Percentiles rank a stretch among this genome's conserved stretches.
Conservation (phyloP, 2,329 filamentous ascomycete species). For the Anthostomella pinea region DNA sequence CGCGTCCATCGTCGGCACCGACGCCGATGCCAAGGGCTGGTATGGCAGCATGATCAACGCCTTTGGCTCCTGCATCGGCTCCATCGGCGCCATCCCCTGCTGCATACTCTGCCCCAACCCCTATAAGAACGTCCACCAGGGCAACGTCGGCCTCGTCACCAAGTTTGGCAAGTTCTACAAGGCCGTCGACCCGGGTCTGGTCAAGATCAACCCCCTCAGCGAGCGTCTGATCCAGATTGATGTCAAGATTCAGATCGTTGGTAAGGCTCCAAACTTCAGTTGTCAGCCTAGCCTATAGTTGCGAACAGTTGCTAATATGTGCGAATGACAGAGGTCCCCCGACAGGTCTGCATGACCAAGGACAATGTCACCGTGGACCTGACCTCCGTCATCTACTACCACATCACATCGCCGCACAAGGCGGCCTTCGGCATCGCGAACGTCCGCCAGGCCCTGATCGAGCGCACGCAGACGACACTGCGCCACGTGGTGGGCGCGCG, state of each 20-base stretch:
- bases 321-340: constrained; percentile 67
- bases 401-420: constrained; percentile 93
- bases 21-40: constrained; percentile 76
- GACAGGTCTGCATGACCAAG: constrained; percentile 99
- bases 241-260: constrained; percentile 97
- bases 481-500: constrained; percentile 95
- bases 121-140: constrained; percentile 88
- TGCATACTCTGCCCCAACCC: constrained; percentile 92
- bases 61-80: constrained; percentile 73
- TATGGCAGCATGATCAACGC: constrained; percentile 80
- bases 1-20: constrained; percentile 61
- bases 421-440: constrained; percentile 95
- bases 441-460: constrained; percentile 90
- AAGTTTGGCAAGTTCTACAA: constrained; percentile 95
- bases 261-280: constrained; percentile 19
- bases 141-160: constrained; percentile 91
- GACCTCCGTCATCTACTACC: constrained; percentile 98
- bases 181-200: constrained; percentile 92
- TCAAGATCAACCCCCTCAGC: constrained; percentile 94
- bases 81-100: constrained; percentile 83
- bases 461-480: constrained; percentile 96
- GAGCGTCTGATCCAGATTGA: constrained; percentile 89
- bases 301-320: constrained; percentile 3
- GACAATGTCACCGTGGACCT: constrained; percentile 95
- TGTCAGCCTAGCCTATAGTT: constrained; percentile 1